These are phyloP conservation scores for Melaleuca alternifolia DNA, from an alignment of 345 rosid genomes.

Conservation along the genomic window DNA sequence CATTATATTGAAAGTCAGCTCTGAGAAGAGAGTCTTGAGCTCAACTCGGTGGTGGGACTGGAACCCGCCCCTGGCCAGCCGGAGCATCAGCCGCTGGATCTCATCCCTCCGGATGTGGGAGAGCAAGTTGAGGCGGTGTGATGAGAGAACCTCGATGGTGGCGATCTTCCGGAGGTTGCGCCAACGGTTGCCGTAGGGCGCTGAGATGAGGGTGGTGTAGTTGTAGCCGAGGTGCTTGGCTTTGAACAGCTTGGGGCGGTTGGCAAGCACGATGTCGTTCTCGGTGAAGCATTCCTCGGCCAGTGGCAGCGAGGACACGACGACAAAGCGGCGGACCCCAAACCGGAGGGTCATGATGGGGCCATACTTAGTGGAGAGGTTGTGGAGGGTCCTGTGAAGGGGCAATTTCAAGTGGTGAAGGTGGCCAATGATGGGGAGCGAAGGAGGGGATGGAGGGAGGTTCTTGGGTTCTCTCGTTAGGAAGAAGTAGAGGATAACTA, in stretches of 20 bases:
- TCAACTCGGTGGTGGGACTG: constrained; percentile 23
- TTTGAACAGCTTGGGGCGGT: constrained; percentile 16
- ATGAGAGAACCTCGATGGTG: constrained; percentile 36
- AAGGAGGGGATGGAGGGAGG: constrained; percentile 24
- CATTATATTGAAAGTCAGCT: constrained; percentile 15
- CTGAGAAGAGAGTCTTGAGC: constrained; percentile 24
- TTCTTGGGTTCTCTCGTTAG: not conserved
- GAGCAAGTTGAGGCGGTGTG: constrained; percentile 28
- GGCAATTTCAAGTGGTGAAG: constrained; percentile 26
- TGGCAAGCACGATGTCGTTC: constrained; percentile 33
- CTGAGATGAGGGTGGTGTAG: constrained; percentile 10
- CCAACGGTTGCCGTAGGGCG: constrained; percentile 58
- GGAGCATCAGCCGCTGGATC: constrained; percentile 22
- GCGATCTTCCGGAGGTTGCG: constrained; percentile 48
- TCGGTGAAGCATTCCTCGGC: constrained; percentile 48
- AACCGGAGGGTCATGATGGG: constrained; percentile 9
- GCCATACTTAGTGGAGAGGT: constrained; percentile 27
- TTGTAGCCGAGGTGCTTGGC: constrained; percentile 35
- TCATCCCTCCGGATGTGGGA: constrained; percentile 29
- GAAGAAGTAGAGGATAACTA: not conserved
- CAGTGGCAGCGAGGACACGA: constrained; percentile 18
- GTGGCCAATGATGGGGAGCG: constrained; percentile 17
- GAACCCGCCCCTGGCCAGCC: constrained; percentile 10
- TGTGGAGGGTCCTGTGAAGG: constrained; percentile 1
- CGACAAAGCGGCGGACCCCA: constrained; percentile 18